phyloP scores from a whole-genome alignment of 345 rosid genomes.

The Eucalyptus polybractea region DNA sequence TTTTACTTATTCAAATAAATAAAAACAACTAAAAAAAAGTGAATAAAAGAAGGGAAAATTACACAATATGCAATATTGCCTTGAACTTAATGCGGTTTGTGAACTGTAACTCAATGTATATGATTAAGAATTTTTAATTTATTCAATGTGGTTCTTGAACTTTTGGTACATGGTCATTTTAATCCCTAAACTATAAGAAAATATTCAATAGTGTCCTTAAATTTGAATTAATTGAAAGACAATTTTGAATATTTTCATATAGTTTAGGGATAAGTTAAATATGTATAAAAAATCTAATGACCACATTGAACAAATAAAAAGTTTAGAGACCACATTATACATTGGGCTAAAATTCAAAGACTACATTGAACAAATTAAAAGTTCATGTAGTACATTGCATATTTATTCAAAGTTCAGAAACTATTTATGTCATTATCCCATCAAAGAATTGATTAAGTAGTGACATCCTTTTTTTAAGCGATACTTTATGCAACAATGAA shows the following conservation, averaged over 20 bases:
- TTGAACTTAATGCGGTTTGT: too few species aligned
- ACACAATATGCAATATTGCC: too few species aligned
- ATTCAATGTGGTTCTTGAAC: neutral
- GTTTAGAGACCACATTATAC: too few species aligned
- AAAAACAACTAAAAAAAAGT: neutral
- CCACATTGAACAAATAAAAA: too few species aligned
- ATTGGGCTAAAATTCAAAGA: too few species aligned
- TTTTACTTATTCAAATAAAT: neutral
- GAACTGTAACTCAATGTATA: neutral
- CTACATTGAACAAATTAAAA: too few species aligned
- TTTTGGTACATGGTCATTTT: too few species aligned
- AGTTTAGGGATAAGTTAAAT: neutral
- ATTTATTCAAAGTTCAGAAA: fast-evolving
- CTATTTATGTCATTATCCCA: neutral
- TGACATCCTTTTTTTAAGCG: neutral
- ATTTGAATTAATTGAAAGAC: too few species aligned
- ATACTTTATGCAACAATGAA: neutral
- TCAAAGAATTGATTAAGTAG: neutral
- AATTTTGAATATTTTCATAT: neutral
- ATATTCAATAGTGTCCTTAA: neutral
- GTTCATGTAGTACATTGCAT: too few species aligned
- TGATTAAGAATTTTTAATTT: too few species aligned
- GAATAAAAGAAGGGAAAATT: neutral
- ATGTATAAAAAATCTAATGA: neutral
- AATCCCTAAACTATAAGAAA: neutral